Evolutionary conservation across 1,139 yeast genomes (phyloP), one percentile per base, ranked within the genome.

Genomic region (Zygosaccharomyces sapae): DNA sequence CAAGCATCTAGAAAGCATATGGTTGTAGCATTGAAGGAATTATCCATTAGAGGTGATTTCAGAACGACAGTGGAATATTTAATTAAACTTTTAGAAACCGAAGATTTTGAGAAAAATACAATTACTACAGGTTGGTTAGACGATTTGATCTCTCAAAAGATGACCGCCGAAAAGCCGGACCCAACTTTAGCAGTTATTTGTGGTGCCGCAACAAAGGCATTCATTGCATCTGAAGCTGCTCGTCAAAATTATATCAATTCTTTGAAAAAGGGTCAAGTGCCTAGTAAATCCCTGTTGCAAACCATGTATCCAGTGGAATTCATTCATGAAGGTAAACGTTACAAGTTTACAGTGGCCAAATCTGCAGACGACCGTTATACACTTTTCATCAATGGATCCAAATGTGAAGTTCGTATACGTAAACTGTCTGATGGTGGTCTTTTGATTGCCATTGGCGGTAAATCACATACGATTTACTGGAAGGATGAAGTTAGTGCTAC

Each of bases 51-150:
- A 70, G 98, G 98, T 76, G 98, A 92, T 66, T 92, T 92, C 75
- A 81, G 96, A 71, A 92, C 98, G 34, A 92, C 98, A 12, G 96
- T 92, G 54, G 98, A 92, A 70, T 94, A 94, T 67, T 78, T 94
- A 65, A 92, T 94, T 69, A 90, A 92, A 69, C 77, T 92, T 58
- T 77, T 92, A 61, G 97, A 92, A 72, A 90, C 98, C 33, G 95
- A 96, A 46, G 98, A 86, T 66, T 92, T 92, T 61, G 97, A 89
- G 72, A 90, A 85, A 53, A 94, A 92, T 70, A 90, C 95, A 44
- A 90, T 92, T 62, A 92, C 98, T 52, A 92, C 98, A 53, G 97
- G 97, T 52, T 92, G 98, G 98, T 80, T 92, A 62, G 98, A 92
- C 70, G 97, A 90, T 70, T 80, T 92, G 64, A 92, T 92, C 65